Conservation (phyloP, 345 rosid species). For the Syzygium aqueum region DNA sequence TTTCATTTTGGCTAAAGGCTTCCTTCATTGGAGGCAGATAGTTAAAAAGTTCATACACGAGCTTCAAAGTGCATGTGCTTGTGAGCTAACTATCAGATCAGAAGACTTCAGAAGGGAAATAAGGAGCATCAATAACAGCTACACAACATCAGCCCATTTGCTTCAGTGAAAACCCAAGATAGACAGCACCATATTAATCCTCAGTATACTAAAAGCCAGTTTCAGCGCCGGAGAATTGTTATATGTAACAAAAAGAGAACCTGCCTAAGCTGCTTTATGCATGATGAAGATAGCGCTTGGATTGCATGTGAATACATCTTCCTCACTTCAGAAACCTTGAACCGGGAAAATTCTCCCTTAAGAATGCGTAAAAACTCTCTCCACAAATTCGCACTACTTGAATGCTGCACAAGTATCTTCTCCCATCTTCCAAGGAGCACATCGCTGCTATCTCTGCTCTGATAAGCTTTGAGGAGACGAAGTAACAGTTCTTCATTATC, state of each 20-base stretch:
- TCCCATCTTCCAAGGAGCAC: slow-evolving; percentile 79
- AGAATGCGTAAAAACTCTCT: slow-evolving; percentile 71
- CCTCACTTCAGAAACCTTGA: slow-evolving; percentile 84
- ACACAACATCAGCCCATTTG: not conserved
- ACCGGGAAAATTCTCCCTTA: slow-evolving; percentile 86
- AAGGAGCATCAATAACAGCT: not conserved
- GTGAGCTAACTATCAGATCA: not conserved
- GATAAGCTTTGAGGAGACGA: slow-evolving; percentile 77
- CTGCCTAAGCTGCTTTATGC: slow-evolving; percentile 95
- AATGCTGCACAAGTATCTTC: slow-evolving; percentile 60
- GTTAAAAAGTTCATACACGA: not conserved
- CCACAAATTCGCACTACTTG: slow-evolving; percentile 73
- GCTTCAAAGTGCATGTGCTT: not conserved
- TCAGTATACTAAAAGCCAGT: not conserved
- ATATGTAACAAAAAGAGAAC: slow-evolving; percentile 33
- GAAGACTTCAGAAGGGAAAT: not conserved
- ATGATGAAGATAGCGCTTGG: slow-evolving; percentile 71
- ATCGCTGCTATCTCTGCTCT: slow-evolving; percentile 67
- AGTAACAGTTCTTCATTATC: slow-evolving; percentile 75
- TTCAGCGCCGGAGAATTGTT: not conserved
- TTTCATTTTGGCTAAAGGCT: not conserved
- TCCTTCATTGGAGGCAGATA: not conserved
- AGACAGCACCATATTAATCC: not conserved
- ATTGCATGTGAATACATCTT: slow-evolving; percentile 86
- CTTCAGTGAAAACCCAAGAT: not conserved